Evolutionary conservation across 202 grass and related monocot genomes (phyloP), one percentile per base, ranked within the genome.

Genomic region (Brachypodium distachyon): DNA sequence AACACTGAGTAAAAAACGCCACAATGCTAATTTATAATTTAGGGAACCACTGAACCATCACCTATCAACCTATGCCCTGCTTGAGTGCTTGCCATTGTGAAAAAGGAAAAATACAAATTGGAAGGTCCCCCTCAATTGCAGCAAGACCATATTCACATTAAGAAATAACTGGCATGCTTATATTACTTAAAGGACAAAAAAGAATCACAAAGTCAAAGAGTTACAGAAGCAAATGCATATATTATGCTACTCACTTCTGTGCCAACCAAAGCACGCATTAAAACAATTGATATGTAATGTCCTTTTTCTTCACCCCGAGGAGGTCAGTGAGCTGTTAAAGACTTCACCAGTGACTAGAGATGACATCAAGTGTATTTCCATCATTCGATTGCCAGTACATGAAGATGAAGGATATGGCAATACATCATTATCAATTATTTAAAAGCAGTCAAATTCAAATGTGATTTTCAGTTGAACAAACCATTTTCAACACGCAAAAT

Each of bases 191-290:
- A 76, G 25, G 40, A 21, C 53, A 68, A 69, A 60, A 14, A 14
- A 64, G 6, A 56, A 55, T 67, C 9, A 68, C 1, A 56, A 70
- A 80, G 80, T 83, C 51, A 87, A 54, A 61, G 41, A 69, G 48
- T 56, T 47, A 12, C 29, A 75, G 23, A 1, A n/a, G 29, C 53
- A 70, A 70, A 6, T 12, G 3, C 34, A 38, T 62, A 59, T 37
- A 57, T 10, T 79, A 80, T 63, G 52, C 22, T 54, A 9, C 62
- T 61, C 27, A 14, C 21, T 46, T 39, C 5, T 7, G 23, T 32
- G 9, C 6, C 55, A 71, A 65, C 43, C 50, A 70, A 80, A 84
- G 38, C 37, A 81, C 39, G 28, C 71, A 80, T 65, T 64, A 77
- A 57, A 71, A 57, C 34, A 84, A 25, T 51, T 19, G 26, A 50